phyloP scores from a whole-genome alignment of 768 basidiomycete genomes.

The Amanita muscaria region DNA sequence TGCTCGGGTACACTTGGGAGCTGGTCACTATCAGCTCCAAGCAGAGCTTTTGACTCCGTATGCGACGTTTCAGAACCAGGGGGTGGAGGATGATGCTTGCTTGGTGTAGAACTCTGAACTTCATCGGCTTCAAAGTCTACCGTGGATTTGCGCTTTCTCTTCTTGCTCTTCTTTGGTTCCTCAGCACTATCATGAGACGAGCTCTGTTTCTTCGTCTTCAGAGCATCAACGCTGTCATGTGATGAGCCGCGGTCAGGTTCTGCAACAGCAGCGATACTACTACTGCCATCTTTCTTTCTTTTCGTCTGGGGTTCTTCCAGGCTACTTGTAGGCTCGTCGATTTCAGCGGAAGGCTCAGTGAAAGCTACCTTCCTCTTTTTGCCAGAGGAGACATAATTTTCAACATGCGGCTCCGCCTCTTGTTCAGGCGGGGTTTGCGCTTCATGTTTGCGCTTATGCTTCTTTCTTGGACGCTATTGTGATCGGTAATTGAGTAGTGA shows the following conservation, averaged over 20 bases:
- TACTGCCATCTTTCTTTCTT: slow-evolving; percentile 7
- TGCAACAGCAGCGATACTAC: not conserved
- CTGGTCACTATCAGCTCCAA: too few relatives aligned
- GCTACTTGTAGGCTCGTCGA: not conserved
- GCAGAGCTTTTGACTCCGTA: too few relatives aligned
- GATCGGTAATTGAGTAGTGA: not conserved
- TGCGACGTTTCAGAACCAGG: too few relatives aligned
- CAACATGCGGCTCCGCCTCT: not conserved
- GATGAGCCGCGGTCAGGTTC: not conserved
- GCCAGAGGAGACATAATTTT: not conserved
- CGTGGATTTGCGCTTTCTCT: slow-evolving; percentile 1
- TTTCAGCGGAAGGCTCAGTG: not conserved
- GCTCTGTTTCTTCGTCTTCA: too few relatives aligned
- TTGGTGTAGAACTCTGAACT: too few relatives aligned
- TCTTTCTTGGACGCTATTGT: not conserved
- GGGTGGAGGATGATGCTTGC: too few relatives aligned
- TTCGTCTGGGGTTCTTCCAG: slow-evolving; percentile 14
- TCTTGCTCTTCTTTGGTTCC: slow-evolving; percentile 11
- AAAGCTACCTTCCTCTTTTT: slow-evolving; percentile 5
- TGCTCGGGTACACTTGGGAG: too few relatives aligned
- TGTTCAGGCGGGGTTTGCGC: not conserved
- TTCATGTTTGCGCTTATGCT: not conserved
- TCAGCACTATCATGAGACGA: not conserved
- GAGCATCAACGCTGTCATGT: too few relatives aligned
- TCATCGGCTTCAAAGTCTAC: too few relatives aligned